Evolutionary conservation across 2,329 filamentous ascomycete species (phyloP).

Genomic region (Colletotrichum sp.): DNA sequence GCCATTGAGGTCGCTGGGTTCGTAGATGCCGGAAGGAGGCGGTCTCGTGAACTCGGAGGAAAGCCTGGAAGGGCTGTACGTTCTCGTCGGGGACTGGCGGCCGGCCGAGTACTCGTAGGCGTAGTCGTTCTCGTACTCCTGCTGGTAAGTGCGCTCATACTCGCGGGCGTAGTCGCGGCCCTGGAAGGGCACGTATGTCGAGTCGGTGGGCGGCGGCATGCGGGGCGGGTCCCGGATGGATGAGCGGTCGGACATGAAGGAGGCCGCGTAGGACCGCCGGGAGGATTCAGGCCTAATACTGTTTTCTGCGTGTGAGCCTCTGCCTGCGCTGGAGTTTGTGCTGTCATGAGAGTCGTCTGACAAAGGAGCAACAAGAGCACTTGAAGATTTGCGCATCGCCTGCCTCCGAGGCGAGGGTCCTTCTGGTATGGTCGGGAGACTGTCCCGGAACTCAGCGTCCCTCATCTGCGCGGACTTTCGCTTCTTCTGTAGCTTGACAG

Average conservation of each 20-base stretch:
- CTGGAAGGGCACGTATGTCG: slow-evolving; percentile 65
- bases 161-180: slow-evolving; percentile 42
- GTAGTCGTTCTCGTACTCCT: slow-evolving; percentile 18
- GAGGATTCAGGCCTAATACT: slow-evolving; percentile 48
- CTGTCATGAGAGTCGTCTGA: slow-evolving; percentile 6
- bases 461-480: slow-evolving; percentile 27
- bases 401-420: slow-evolving; percentile 51
- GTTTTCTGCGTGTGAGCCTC: slow-evolving; percentile 44
- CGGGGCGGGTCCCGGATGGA: slow-evolving; percentile 63
- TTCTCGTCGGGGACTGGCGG: slow-evolving; percentile 55
- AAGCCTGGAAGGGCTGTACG: slow-evolving; percentile 61
- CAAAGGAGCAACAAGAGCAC: slow-evolving; percentile 23
- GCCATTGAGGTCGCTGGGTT: slow-evolving; percentile 88
- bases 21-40: slow-evolving; percentile 76
- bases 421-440: slow-evolving; percentile 57
- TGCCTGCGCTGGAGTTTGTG: slow-evolving; percentile 37
- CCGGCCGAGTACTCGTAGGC: slow-evolving; percentile 13
- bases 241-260: slow-evolving; percentile 51
- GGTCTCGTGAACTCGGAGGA: slow-evolving; percentile 72
- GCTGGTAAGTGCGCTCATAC: slow-evolving; percentile 26
- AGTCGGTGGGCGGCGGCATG: slow-evolving; percentile 66
- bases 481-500: slow-evolving; percentile 59
- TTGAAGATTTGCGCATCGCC: slow-evolving; percentile 39
- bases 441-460: slow-evolving; percentile 38
- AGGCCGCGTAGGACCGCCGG: slow-evolving; percentile 57